These are phyloP conservation scores for Cinnamomum micranthum DNA, from an alignment of 164 flowering plant genomes.

Conservation along the genomic window DNA sequence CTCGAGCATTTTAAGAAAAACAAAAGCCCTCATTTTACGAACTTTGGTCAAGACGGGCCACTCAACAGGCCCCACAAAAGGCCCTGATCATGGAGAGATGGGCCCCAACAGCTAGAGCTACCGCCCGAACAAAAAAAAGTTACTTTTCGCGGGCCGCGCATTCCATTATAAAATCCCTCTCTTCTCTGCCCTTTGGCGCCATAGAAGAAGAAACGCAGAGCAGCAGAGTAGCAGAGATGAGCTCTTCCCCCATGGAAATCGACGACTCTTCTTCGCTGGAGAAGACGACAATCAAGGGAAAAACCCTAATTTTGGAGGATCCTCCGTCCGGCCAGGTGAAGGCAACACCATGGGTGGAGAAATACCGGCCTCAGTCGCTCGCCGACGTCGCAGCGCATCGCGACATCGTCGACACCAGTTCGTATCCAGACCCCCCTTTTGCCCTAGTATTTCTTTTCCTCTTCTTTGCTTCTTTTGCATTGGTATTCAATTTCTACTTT, in stretches of 20 bases:
- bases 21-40: no score
- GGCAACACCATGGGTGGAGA: slow-evolving; percentile 93
- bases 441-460: neutral
- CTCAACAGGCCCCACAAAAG: no score
- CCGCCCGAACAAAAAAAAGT: no score
- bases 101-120: no score
- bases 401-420: slow-evolving; percentile 91
- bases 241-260: slow-evolving; percentile 2
- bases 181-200: neutral
- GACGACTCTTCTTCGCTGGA: slow-evolving; percentile 62
- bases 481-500: neutral
- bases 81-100: no score
- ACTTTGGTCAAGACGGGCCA: no score
- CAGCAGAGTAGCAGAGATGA: neutral
- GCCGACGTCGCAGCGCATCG: slow-evolving; percentile 98
- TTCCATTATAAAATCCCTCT: neutral
- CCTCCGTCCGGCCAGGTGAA: slow-evolving; percentile 16
- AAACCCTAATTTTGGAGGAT: slow-evolving; percentile 11
- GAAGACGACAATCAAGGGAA: slow-evolving; percentile 63
- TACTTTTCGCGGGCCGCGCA: no score
- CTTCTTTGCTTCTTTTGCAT: neutral
- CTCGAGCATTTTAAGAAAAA: no score
- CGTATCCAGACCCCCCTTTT: neutral
- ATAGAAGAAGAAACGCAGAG: neutral
- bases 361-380: slow-evolving; percentile 95